phyloP scores from a whole-genome alignment of 176 grass and related monocot genomes.

The Musa troglodytarum region DNA sequence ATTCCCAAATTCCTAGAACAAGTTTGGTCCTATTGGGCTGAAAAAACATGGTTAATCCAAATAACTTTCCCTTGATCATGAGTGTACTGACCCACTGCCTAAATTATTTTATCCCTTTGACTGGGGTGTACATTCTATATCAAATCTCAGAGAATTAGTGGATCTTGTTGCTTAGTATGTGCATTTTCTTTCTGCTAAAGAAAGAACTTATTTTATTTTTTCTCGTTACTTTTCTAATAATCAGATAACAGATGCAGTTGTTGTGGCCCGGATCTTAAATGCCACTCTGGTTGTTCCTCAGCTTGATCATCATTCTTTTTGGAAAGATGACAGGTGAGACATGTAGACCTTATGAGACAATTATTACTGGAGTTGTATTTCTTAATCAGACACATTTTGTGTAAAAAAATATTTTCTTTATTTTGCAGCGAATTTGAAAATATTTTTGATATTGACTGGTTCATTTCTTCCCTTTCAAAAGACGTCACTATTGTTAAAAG shows the following conservation, averaged over 20 bases:
- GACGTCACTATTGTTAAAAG: slow-evolving; percentile 75
- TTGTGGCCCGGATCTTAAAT: slow-evolving; percentile 85
- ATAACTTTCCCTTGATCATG: no score
- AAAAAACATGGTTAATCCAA: no score
- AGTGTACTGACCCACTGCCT: no score
- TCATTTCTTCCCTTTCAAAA: slow-evolving; percentile 68
- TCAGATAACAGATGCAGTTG: slow-evolving; percentile 91
- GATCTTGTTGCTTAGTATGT: neutral
- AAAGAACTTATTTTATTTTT: neutral
- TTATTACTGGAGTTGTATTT: neutral
- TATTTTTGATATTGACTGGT: slow-evolving; percentile 87
- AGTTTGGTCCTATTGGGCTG: no score
- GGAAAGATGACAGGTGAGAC: slow-evolving; percentile 77
- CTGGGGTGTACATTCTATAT: no score
- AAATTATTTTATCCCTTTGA: no score
- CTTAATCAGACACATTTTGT: neutral
- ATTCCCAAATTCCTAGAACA: no score
- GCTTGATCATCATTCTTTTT: slow-evolving; percentile 79
- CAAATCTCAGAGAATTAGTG: no score
- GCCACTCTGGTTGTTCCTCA: slow-evolving; percentile 79
- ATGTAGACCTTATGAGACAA: neutral
- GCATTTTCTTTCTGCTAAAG: neutral
- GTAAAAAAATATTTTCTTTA: neutral
- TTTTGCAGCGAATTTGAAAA: slow-evolving; percentile 70
- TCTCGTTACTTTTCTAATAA: neutral